phyloP scores from a whole-genome alignment of 1,284 basidiomycete genomes.

The Mycena sp. region DNA sequence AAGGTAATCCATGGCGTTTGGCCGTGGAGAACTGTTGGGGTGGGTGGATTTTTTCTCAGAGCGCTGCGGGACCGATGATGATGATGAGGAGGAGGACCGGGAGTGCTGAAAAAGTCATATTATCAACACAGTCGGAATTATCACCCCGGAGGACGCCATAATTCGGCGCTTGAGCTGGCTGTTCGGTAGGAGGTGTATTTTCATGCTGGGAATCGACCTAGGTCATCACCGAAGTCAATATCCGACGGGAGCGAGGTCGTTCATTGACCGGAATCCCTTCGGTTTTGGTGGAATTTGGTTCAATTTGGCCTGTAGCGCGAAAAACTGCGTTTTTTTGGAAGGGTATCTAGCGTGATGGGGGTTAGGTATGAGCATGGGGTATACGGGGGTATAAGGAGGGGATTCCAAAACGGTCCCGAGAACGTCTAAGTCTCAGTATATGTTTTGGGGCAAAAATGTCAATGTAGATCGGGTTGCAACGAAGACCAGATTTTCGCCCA shows the following conservation, averaged over 20 bases:
- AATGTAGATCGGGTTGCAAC: neutral
- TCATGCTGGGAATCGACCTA: neutral
- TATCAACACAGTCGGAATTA: neutral
- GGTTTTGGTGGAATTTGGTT: neutral
- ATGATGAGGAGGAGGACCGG: too few species aligned
- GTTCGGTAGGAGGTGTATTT: conserved; percentile 2
- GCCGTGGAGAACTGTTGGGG: neutral
- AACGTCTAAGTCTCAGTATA: neutral
- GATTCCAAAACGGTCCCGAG: neutral
- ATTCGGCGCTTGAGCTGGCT: conserved; percentile 2
- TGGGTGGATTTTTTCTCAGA: neutral
- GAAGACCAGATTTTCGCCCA: neutral
- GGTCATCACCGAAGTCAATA: neutral
- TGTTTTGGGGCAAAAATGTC: neutral
- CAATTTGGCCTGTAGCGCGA: neutral
- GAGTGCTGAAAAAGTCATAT: neutral
- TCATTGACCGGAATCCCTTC: neutral
- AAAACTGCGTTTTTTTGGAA: neutral
- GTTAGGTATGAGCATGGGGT: neutral
- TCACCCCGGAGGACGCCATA: neutral
- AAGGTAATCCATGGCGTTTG: neutral
- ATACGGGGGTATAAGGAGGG: neutral
- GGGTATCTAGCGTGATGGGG: neutral
- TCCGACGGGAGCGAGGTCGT: neutral
- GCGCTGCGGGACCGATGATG: neutral